Percentiles rank a stretch among this genome's conserved stretches.
These are phyloP conservation scores for Populus davidiana DNA, from an alignment of 345 rosid species.

Conservation along the genomic window DNA sequence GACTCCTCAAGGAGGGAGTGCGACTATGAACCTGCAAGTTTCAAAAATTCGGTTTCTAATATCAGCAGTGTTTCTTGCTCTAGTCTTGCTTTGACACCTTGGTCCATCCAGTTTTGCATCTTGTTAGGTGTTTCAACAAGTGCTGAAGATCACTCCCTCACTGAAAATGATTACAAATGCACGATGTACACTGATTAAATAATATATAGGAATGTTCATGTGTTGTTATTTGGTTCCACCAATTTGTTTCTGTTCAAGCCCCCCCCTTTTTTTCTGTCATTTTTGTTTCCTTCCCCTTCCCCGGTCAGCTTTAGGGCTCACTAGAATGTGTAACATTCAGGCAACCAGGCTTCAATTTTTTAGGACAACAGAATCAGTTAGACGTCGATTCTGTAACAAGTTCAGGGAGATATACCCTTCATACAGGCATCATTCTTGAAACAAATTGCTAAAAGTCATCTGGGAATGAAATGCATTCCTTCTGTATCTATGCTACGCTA, in stretches of 20 bases:
- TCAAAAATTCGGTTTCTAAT: constrained; percentile 26
- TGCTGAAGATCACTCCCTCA: background rate
- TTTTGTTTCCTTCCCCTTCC: background rate
- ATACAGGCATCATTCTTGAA: background rate
- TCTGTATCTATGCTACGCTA: background rate
- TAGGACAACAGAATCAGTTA: background rate
- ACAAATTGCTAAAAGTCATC: background rate
- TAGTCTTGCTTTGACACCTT: constrained; percentile 21
- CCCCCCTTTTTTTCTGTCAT: background rate
- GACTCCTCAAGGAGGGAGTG: constrained; percentile 46
- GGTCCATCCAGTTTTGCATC: constrained; percentile 9
- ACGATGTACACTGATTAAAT: background rate
- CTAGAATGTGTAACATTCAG: background rate
- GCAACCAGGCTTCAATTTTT: background rate
- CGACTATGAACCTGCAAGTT: constrained; percentile 23
- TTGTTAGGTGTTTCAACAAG: background rate
- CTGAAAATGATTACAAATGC: background rate
- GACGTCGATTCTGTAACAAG: background rate
- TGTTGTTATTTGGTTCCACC: background rate
- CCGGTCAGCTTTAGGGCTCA: background rate
- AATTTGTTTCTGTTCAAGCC: background rate
- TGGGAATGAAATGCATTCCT: background rate
- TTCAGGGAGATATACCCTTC: background rate
- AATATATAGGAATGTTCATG: background rate
- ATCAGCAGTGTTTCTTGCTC: constrained; percentile 34